Evolutionary conservation across 148 eudicot species (phyloP).

Genomic region (Rhododendron vialii): DNA sequence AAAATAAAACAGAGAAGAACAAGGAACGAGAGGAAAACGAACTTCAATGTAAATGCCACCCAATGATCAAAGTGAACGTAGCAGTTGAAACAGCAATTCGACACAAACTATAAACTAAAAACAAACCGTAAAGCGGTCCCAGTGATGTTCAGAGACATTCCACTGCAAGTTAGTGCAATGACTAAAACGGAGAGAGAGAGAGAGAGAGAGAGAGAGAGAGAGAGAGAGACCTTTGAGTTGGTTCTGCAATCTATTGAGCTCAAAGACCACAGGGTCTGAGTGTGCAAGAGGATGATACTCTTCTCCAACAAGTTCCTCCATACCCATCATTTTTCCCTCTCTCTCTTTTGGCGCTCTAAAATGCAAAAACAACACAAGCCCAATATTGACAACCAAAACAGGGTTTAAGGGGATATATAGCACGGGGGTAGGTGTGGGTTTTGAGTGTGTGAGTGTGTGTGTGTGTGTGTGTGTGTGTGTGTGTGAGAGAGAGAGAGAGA

Average conservation of each 20-base stretch:
- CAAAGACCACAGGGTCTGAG: conserved; percentile 59
- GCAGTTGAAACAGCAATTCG: too few species aligned
- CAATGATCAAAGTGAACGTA: too few species aligned
- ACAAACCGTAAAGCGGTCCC: not conserved
- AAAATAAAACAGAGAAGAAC: too few species aligned
- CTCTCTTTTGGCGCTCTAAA: not conserved
- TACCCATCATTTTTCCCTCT: conserved; percentile 24
- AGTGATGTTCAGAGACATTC: not conserved
- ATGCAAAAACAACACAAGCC: not conserved
- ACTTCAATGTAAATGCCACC: too few species aligned
- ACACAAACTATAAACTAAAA: too few species aligned
- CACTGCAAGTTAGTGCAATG: not conserved
- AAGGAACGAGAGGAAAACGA: too few species aligned
- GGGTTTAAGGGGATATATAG: conserved; percentile 27
- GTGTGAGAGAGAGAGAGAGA: conserved; percentile 15
- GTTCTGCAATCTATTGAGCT: conserved; percentile 64
- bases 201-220: not conserved
- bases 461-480: not conserved
- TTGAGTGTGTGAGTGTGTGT: conserved; percentile 13
- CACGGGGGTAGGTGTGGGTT: conserved; percentile 16
- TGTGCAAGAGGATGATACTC: conserved; percentile 32
- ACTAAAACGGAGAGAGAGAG: not conserved
- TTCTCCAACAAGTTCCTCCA: conserved; percentile 29
- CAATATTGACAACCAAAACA: conserved; percentile 1
- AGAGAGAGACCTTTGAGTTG: conserved; percentile 42